A percentile compares a stretch with the other conserved stretches of the same genome.
phyloP scores from a whole-genome alignment of 345 rosid species.

The Melaleuca alternifolia region DNA sequence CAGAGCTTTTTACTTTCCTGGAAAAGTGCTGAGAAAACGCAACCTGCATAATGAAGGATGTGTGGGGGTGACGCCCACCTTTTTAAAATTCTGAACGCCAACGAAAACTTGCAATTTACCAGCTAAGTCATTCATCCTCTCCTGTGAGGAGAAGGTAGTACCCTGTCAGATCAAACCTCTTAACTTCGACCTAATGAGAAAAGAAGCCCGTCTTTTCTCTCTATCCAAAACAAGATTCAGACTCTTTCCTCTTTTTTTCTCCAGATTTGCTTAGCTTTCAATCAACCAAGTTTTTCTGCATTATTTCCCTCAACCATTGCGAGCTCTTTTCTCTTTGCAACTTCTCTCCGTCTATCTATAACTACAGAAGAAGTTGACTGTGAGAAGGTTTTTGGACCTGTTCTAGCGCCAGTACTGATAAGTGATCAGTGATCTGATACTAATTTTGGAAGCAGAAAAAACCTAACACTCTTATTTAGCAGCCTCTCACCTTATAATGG shows the following conservation, averaged over 20 bases:
- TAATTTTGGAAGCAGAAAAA: neutral
- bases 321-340: neutral
- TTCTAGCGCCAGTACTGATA: neutral
- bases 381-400: neutral
- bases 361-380: neutral
- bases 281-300: neutral
- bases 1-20: neutral
- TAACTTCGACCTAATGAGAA: neutral
- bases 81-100: neutral
- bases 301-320: neutral
- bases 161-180: neutral
- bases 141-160: neutral
- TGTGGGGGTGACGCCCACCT: neutral
- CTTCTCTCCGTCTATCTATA: neutral
- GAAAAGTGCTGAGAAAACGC: neutral
- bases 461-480: neutral
- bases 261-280: neutral
- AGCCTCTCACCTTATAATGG: neutral
- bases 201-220: neutral
- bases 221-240: neutral
- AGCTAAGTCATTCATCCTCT: neutral
- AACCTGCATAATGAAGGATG: neutral
- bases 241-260: neutral
- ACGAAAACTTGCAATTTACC: neutral
- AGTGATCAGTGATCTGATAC: neutral